Evolutionary conservation across 1,284 basidiomycete genomes (phyloP), one percentile per base, ranked within the genome.

Genomic region (Boletus mariae): DNA sequence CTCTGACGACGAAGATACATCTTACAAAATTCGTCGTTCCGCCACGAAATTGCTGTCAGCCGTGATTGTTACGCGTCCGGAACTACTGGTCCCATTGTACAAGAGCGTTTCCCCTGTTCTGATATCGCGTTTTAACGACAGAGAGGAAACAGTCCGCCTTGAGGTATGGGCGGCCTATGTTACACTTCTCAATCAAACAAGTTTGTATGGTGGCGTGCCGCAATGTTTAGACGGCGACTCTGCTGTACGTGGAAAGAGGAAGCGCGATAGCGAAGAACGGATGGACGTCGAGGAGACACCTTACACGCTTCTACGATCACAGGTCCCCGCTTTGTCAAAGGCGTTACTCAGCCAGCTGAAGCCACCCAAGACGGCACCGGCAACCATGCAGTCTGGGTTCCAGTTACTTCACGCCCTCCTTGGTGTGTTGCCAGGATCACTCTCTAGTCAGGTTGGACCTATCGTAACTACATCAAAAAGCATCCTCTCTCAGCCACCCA

Each of bases 1-100:
- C 69, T 94, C 93, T 7, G 96, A 99, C 63, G 96, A 99, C 60
- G 97, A 99, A 67, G 97, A 99, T 67, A 90, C 92, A n/a, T 98
- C 95, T 0, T 99, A 98, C 83, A 98, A 98, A 73, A 94, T 98
- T 56, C 87, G 97, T 56, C 84, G 96, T 49, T 89, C 92, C 4
- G 88, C 97, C 5, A 94, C 94, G 25, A 98, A 98, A 68, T 77
- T 98, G 2, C 79, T 99, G 12, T 77, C 85, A 12, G 89, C 91
- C 1, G 78, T 97, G 46, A 87, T 98, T 58, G 83, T 82, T 13
- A 96, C 95, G 5, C 88, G 94, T 11, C 88, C 93, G 1, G 96
- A 97, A 65, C 76, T 95, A 2, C 78, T 98, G 4, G 72, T 78
- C 5, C 77, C 85, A 1, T 80, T 97, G 48, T 96, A 92, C 74